A percentile compares a stretch with the other conserved stretches of the same genome.
phyloP scores from a whole-genome alignment of 192 early-diverging fungal genomes.

The Rhizophagus clarus region DNA sequence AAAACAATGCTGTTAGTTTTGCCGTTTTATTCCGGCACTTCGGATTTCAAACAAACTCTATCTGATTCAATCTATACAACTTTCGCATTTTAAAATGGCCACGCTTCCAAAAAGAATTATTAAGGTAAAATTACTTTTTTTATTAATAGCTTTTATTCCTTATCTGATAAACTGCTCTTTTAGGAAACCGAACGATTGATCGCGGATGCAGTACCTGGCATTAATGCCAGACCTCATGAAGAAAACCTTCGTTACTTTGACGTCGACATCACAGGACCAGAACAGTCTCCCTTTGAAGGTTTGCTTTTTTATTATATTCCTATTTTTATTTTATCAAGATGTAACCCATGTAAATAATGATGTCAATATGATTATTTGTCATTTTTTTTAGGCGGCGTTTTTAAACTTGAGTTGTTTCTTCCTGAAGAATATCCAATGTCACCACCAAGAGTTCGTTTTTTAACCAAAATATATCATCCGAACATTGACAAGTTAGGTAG shows the following conservation, averaged over 20 bases:
- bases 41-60: too few relatives aligned
- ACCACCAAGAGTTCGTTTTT: slow-evolving; percentile 95
- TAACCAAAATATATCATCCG: slow-evolving; percentile 99
- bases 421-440: slow-evolving; percentile 99
- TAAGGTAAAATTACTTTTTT: background rate
- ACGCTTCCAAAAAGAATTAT: slow-evolving; percentile 13
- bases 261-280: slow-evolving; percentile 89
- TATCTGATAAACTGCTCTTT: background rate
- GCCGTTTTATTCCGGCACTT: too few relatives aligned
- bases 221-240: slow-evolving; percentile 84
- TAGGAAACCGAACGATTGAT: slow-evolving; percentile 96
- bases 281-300: slow-evolving; percentile 96
- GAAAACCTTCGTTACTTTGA: slow-evolving; percentile 98
- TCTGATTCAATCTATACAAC: too few relatives aligned
- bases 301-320: slow-evolving; percentile 2
- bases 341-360: too few relatives aligned
- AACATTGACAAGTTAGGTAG: slow-evolving; percentile 99
- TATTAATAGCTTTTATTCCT: background rate
- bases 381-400: slow-evolving; percentile 75
- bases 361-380: slow-evolving; percentile 5
- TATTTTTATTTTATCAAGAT: background rate
- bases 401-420: slow-evolving; percentile 94
- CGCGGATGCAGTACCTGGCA: slow-evolving; percentile 93
- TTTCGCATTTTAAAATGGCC: slow-evolving; percentile 8
- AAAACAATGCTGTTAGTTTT: too few relatives aligned